Percentiles rank a stretch among this genome's conserved stretches.
Evolutionary conservation across 768 basidiomycete species (phyloP).

Genomic region (Tulasnella sp.): DNA sequence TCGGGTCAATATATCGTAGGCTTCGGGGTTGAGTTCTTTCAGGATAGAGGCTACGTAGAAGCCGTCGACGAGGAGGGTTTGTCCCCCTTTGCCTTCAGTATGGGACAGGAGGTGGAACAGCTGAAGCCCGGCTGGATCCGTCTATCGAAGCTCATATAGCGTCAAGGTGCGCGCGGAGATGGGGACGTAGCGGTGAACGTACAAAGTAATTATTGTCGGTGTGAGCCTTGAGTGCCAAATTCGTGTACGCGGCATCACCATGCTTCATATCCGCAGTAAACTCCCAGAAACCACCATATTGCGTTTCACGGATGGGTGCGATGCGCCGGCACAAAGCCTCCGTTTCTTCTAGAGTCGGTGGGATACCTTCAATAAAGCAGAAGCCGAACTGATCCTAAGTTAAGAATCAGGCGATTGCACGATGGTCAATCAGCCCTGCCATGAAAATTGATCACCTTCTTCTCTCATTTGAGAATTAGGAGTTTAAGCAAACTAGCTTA

Average conservation of each 20-base stretch:
- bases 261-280: slow-evolving; percentile 88
- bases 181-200: slow-evolving; percentile 33
- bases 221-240: slow-evolving; percentile 80
- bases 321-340: slow-evolving; percentile 73
- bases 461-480: neutral
- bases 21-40: slow-evolving; percentile 63
- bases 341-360: slow-evolving; percentile 76
- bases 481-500: slow-evolving; percentile 41
- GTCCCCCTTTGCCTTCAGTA: slow-evolving; percentile 75
- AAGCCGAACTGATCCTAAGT: slow-evolving; percentile 80
- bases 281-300: slow-evolving; percentile 94
- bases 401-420: neutral
- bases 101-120: slow-evolving; percentile 90
- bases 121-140: slow-evolving; percentile 90
- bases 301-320: slow-evolving; percentile 85
- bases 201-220: slow-evolving; percentile 75
- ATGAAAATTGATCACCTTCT: neutral
- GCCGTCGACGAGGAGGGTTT: slow-evolving; percentile 90
- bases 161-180: neutral
- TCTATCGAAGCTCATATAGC: slow-evolving; percentile 45
- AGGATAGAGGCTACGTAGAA: slow-evolving; percentile 87
- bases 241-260: slow-evolving; percentile 94
- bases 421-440: neutral
- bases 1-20: slow-evolving; percentile 64
- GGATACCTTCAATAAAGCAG: slow-evolving; percentile 79